These are phyloP conservation scores for Zygotorulaspora sp. DNA, from an alignment of 805 yeast species.

Conservation along the genomic window DNA sequence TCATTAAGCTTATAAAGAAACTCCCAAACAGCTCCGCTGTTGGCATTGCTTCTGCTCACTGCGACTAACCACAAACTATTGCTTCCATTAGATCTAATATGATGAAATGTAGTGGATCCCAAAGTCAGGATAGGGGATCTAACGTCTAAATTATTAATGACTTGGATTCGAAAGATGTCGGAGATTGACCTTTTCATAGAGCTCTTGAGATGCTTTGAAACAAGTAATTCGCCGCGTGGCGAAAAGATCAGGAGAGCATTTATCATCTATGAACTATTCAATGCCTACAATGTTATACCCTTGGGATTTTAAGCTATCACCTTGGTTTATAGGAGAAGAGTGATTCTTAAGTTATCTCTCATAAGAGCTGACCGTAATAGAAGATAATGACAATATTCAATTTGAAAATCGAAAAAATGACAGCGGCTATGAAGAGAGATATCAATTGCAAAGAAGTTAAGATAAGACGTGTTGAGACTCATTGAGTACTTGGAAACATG, in stretches of 20 bases:
- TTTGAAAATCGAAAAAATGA: no score
- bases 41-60: constrained; percentile 84
- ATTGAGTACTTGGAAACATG: no score
- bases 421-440: no score
- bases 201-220: constrained; percentile 67
- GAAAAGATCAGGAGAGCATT: constrained; percentile 78
- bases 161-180: constrained; percentile 90
- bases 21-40: constrained; percentile 76
- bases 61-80: constrained; percentile 74
- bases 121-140: constrained; percentile 73
- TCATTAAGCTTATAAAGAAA: constrained; percentile 60
- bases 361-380: neutral
- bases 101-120: constrained; percentile 89
- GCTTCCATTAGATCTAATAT: constrained; percentile 50
- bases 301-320: no score
- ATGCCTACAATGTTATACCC: no score
- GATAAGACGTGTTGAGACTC: no score
- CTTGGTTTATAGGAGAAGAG: no score
- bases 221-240: constrained; percentile 75
- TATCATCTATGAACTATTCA: constrained; percentile 72
- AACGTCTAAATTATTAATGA: constrained; percentile 55
- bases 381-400: no score
- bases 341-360: no score
- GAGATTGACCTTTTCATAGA: constrained; percentile 74
- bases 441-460: no score